These are phyloP conservation scores for Ophiostoma triangulosporum DNA, from an alignment of 2,329 filamentous ascomycete species.

Conservation along the genomic window DNA sequence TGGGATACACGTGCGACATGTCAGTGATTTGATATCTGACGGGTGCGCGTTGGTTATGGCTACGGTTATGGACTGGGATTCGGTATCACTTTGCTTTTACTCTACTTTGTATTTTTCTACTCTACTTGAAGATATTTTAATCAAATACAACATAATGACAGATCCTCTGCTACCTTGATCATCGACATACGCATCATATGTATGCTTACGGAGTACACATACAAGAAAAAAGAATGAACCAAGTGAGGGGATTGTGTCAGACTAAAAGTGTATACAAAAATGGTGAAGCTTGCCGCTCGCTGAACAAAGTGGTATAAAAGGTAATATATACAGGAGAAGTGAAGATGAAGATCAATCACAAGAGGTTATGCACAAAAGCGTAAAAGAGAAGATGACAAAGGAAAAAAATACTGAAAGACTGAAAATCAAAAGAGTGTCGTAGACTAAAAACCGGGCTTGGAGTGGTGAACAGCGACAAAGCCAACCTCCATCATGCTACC, in stretches of 20 bases:
- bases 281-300: neutral
- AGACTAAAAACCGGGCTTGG: too few relatives aligned
- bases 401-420: neutral
- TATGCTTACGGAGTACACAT: too few relatives aligned
- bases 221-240: too few relatives aligned
- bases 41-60: neutral
- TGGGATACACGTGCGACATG: constrained; percentile 3
- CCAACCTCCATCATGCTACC: constrained; percentile 28
- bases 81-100: neutral
- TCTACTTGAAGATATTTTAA: neutral
- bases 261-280: neutral
- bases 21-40: constrained; percentile 6
- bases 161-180: too few relatives aligned
- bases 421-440: too few relatives aligned
- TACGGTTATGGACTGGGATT: neutral
- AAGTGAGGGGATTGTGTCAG: too few relatives aligned
- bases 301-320: neutral
- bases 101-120: neutral
- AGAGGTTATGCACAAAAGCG: neutral
- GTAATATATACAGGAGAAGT: constrained; percentile 3
- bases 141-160: neutral
- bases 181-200: too few relatives aligned
- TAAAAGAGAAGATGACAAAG: neutral
- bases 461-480: constrained; percentile 27
- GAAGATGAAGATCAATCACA: neutral